Evolutionary conservation across 2,329 filamentous ascomycete species (phyloP), one percentile per base, ranked within the genome.

Genomic region (Neofusicoccum cordaticola): DNA sequence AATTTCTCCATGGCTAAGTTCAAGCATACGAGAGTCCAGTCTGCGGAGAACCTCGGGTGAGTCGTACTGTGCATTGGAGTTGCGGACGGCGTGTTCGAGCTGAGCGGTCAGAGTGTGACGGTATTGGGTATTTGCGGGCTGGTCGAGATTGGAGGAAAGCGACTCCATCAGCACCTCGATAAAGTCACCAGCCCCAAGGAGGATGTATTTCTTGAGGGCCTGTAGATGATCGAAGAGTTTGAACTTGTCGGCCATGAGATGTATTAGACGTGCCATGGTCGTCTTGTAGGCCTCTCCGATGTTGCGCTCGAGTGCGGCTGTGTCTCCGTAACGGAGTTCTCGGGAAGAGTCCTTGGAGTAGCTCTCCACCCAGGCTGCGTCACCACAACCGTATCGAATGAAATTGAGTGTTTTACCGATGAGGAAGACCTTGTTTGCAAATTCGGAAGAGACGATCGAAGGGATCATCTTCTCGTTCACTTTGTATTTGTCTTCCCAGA

Each of bases 361-460:
- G 37, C 89, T 89, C 73, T 97, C 93, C 1, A 99, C 95, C 95
- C 95, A 99, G 37, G 89, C 87, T 27, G 93, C 92, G 75, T 99
- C 96, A 8, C 90, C 90, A 74, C 95, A 99, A 69, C 93, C 94
- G 77, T 97, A 93, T 27, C 95, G 89, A 74, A 99, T 97, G 78
- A 99, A 99, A 77, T 99, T 99, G 63, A 99, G 84, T 3, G 93
- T 97, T 77, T 99, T 99, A 64, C 95, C 95, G 70, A 99, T 99
- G 7, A 99, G 81, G 71, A 98, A 98, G 5, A 99, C 92, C 74
- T 97, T 97, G 70, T 95, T 92, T 0, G 95, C 93, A 78, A 99
- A 97, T 67, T 97, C 93, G 50, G 90, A 85, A 0, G 92, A 96
- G 70, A 97, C 93, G 72, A 98, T 98, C 47, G 90, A 93, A 0